Base-by-base conservation (phyloP, 495 filamentous ascomycete genomes). In the Aspergillus sclerotioniger region DNA sequence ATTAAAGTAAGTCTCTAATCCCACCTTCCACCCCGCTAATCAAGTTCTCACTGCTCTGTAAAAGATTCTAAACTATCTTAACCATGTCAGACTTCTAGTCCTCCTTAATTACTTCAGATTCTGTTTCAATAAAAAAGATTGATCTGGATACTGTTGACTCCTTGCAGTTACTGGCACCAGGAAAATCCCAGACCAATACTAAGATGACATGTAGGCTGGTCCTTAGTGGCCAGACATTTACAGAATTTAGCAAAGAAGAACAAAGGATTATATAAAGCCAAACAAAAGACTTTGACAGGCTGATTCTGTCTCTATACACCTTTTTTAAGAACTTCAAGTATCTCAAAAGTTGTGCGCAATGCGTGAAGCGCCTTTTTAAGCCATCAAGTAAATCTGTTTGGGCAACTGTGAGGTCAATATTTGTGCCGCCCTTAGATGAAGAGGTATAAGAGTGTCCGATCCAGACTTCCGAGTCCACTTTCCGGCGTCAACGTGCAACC, bases 251-350 rank as follows among this genome's bases (percentile, higher is more conserved):
- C 16, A 51, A 68, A 8, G 31, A 62, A 46, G 62, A 73, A 53
- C 51, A 64, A 37, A 43, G 53, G 21, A 28, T 12, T 8, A 72
- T 76, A 51, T 67, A 31, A 61, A 20, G 32, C 56, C 16, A 29
- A 3, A 50, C 67, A 25, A 29, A 64, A n/a, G 50, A 58, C 17
- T 57, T 54, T 47, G 41, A 74, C 21, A 25, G 65, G 0, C 56
- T 73, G 16, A 60, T 75, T 39, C 67, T 58, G 29, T 72, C 63
- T 56, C 19, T 73, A 7, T 68, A 71, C 53, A 72, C 66, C 31
- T 73, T 75, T 61, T 77, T 75, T 33, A 21, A 71, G 49, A 70
- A 76, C 50, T 62, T 73, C 19, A 66, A 67, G 19, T 73, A 70
- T 48, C 48, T 73, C 6, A 61, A 70, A 53, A 51, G 31, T 29